Conservation (phyloP, 2,329 filamentous ascomycete species). For the Venturia carpophila region DNA sequence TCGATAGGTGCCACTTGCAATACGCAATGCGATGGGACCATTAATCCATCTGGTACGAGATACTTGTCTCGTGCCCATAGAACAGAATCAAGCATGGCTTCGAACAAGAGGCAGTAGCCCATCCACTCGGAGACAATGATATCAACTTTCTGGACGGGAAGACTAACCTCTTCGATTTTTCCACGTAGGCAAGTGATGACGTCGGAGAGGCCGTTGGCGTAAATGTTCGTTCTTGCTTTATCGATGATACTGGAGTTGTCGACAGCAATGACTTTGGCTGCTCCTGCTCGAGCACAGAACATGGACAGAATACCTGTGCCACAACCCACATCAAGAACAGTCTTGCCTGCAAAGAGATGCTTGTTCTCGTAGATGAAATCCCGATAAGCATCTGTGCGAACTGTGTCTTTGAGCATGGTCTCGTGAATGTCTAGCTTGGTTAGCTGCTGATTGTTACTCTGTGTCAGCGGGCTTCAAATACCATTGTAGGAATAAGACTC, state of each 20-base stretch:
- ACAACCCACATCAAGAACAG: slow-evolving; percentile 85
- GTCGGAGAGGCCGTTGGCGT: slow-evolving; percentile 66
- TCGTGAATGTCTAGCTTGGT: slow-evolving; percentile 73
- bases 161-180: slow-evolving; percentile 76
- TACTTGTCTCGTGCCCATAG: slow-evolving; percentile 83
- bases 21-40: slow-evolving; percentile 79
- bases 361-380: slow-evolving; percentile 95
- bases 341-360: slow-evolving; percentile 74
- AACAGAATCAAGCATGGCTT: slow-evolving; percentile 92
- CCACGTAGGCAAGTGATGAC: slow-evolving; percentile 74
- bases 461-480: slow-evolving; percentile 28
- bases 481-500: slow-evolving; percentile 61
- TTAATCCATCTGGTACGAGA: slow-evolving; percentile 67
- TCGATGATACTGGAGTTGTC: slow-evolving; percentile 88
- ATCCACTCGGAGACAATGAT: slow-evolving; percentile 98
- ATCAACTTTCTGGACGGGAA: slow-evolving; percentile 73
- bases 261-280: slow-evolving; percentile 77
- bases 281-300: slow-evolving; percentile 88
- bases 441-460: neutral
- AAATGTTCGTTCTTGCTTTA: slow-evolving; percentile 77
- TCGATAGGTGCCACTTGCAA: slow-evolving; percentile 75
- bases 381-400: slow-evolving; percentile 84
- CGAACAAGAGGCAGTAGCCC: slow-evolving; percentile 88
- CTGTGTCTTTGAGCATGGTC: slow-evolving; percentile 84
- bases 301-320: slow-evolving; percentile 78